Percentiles rank a stretch among this genome's conserved stretches.
These are phyloP conservation scores for Coemansia sp. DNA, from an alignment of 192 early-diverging fungal species.

Conservation along the genomic window DNA sequence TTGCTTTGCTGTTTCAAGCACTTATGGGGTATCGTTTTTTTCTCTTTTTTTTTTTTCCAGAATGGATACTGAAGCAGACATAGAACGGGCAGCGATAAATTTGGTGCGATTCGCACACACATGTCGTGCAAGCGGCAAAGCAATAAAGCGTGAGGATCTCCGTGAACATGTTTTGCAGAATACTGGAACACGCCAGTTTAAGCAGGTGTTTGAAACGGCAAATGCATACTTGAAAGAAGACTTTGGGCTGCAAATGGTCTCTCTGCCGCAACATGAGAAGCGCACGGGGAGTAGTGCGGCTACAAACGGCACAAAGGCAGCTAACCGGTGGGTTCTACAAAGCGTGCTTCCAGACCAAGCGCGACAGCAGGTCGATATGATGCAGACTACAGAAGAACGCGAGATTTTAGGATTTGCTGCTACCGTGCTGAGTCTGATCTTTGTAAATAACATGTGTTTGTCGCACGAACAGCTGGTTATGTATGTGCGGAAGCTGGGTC, in stretches of 20 bases:
- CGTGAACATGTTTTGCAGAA: slow-evolving; percentile 13
- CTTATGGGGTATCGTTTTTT: not conserved
- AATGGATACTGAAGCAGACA: slow-evolving; percentile 17
- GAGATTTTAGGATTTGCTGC: slow-evolving; percentile 36
- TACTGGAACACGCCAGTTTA: slow-evolving; percentile 8
- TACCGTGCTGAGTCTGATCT: slow-evolving; percentile 44
- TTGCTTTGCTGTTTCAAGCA: no score
- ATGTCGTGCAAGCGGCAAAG: slow-evolving; percentile 35
- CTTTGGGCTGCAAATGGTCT: slow-evolving; percentile 38
- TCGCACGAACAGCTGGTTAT: slow-evolving; percentile 39
- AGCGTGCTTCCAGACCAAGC: slow-evolving; percentile 31
- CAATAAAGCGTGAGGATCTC: slow-evolving; percentile 34
- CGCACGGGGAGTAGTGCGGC: not conserved
- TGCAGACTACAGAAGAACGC: slow-evolving; percentile 17
- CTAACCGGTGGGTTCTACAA: slow-evolving; percentile 43
- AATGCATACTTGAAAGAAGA: slow-evolving; percentile 27
- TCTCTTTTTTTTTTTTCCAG: not conserved
- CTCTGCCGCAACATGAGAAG: slow-evolving; percentile 39
- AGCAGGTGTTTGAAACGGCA: slow-evolving; percentile 17
- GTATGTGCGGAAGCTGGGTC: slow-evolving; percentile 47
- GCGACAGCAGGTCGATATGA: slow-evolving; percentile 24
- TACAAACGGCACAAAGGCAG: not conserved
- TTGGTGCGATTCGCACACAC: slow-evolving; percentile 43
- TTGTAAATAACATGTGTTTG: slow-evolving; percentile 53
- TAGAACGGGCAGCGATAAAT: slow-evolving; percentile 29